phyloP scores from a whole-genome alignment of 148 eudicot species.

The Talinum fruticosum region DNA sequence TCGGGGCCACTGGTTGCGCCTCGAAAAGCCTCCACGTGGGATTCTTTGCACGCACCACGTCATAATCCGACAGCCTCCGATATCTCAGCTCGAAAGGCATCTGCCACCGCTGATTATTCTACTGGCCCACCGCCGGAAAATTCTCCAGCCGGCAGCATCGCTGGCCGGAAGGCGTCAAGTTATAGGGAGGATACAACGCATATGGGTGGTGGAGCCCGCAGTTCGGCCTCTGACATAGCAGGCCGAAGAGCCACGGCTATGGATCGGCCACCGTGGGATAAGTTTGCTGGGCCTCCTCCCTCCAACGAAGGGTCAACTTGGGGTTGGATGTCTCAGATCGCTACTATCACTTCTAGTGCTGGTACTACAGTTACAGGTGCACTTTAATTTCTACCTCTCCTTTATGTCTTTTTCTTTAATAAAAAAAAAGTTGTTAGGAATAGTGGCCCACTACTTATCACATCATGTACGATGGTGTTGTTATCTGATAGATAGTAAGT shows the following conservation, averaged over 20 bases:
- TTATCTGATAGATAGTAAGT: too few species aligned
- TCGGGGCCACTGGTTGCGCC: neutral
- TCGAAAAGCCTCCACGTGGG: slow-evolving; percentile 15
- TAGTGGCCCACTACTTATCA: too few species aligned
- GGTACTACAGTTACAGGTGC: neutral
- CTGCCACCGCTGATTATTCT: neutral
- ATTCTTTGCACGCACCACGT: neutral
- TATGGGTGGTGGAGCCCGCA: neutral
- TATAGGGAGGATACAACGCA: neutral
- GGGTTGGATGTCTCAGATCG: neutral
- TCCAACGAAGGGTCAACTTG: neutral
- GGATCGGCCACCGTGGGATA: neutral
- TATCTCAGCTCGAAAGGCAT: neutral
- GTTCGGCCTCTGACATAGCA: neutral
- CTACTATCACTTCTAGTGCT: neutral
- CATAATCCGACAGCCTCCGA: neutral
- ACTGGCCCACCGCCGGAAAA: neutral
- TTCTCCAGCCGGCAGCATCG: neutral
- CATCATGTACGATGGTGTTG: too few species aligned
- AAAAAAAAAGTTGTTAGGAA: too few species aligned
- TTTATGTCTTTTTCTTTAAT: neutral
- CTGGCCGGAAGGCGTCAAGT: neutral
- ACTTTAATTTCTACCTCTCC: neutral
- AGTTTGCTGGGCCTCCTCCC: neutral
- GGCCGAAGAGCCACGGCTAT: neutral